These are phyloP conservation scores for Tolypocladium pustulatum DNA, from an alignment of 2,329 filamentous ascomycete genomes.

Conservation along the genomic window DNA sequence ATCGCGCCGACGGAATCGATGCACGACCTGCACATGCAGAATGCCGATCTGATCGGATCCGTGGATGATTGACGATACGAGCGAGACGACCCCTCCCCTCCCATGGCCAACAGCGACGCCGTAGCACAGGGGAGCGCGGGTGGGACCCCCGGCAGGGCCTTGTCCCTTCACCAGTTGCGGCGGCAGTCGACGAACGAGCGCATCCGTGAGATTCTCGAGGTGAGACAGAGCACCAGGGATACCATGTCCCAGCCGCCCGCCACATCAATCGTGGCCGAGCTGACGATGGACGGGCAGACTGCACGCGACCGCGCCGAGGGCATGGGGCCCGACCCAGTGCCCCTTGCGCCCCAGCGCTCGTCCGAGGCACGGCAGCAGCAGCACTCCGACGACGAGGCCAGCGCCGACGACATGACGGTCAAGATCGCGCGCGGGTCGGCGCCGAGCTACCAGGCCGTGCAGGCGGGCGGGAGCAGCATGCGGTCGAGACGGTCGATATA, in stretches of 20 bases:
- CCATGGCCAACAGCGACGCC: neutral
- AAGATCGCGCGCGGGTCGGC: constrained; percentile 23
- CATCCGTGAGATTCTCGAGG: constrained; percentile 36
- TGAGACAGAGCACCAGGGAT: constrained; percentile 13
- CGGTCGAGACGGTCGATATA: constrained; percentile 7
- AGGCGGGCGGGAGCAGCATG: constrained; percentile 9
- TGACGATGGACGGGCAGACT: constrained; percentile 17
- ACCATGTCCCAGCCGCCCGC: neutral
- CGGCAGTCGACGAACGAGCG: constrained; percentile 27
- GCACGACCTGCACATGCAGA: neutral
- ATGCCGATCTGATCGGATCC: neutral
- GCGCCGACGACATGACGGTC: constrained; percentile 30
- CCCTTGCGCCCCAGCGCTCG: constrained; percentile 3
- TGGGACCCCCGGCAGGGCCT: neutral
- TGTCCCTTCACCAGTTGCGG: constrained; percentile 9
- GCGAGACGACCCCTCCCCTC: neutral
- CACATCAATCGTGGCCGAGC: neutral
- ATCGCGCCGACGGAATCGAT: neutral
- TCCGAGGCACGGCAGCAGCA: neutral
- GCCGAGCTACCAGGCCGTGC: constrained; percentile 29
- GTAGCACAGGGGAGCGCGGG: neutral
- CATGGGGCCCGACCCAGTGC: constrained; percentile 19
- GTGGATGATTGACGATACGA: neutral
- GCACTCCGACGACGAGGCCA: constrained; percentile 9
- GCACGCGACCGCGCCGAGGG: constrained; percentile 31